phyloP scores from a whole-genome alignment of 768 basidiomycete species.

The Crassisporium funariophilum region DNA sequence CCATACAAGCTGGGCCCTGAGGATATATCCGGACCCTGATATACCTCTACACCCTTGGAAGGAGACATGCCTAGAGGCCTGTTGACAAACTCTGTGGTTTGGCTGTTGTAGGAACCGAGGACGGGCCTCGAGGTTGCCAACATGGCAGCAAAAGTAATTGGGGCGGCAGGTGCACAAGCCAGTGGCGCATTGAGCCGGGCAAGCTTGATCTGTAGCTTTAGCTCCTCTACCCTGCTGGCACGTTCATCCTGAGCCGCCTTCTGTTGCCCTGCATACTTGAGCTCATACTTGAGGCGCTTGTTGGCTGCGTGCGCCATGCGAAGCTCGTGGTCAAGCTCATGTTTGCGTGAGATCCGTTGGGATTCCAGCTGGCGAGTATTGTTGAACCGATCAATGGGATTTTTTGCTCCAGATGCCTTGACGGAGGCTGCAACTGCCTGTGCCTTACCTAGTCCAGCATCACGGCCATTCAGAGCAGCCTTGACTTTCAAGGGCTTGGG shows the following conservation, averaged over 20 bases:
- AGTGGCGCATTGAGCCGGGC: background rate
- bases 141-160: background rate
- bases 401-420: background rate
- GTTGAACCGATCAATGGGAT: background rate
- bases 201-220: conserved; percentile 12
- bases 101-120: too few relatives aligned
- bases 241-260: conserved; percentile 5
- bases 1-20: too few relatives aligned
- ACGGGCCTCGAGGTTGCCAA: background rate
- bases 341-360: conserved; percentile 4
- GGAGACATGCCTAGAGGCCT: too few relatives aligned
- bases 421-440: background rate
- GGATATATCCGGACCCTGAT: too few relatives aligned
- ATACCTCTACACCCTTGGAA: too few relatives aligned
- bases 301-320: conserved; percentile 1
- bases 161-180: background rate
- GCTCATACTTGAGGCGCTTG: conserved; percentile 16
- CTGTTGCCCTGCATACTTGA: conserved; percentile 2
- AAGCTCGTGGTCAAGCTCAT: conserved; percentile 6
- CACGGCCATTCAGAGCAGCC: conserved; percentile 2
- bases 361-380: background rate
- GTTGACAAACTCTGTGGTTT: too few relatives aligned
- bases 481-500: background rate
- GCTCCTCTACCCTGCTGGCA: conserved; percentile 1
- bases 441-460: conserved; percentile 8